A percentile compares a stretch with the other conserved stretches of the same genome.
phyloP scores from a whole-genome alignment of 805 yeast genomes.

The Blastobotrys attinorum region DNA sequence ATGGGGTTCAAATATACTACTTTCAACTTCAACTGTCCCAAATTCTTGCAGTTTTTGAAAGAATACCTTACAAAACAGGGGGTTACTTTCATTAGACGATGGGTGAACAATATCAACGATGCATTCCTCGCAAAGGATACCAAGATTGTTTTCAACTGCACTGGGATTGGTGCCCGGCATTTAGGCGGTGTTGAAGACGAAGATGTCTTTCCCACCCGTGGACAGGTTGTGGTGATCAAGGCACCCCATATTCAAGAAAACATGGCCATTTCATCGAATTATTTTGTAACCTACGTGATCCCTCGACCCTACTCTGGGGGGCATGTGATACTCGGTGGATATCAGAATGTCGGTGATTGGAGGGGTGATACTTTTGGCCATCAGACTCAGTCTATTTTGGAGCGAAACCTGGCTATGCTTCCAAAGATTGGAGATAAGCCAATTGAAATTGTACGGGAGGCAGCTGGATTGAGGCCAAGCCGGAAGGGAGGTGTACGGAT shows the following conservation, averaged over 20 bases:
- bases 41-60: conserved; percentile 43
- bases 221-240: conserved; percentile 66
- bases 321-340: conserved; percentile 71
- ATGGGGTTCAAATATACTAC: conserved; percentile 51
- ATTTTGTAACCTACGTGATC: conserved; percentile 58
- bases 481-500: conserved; percentile 70
- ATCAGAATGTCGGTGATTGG: conserved; percentile 56
- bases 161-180: conserved; percentile 61
- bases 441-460: conserved; percentile 52
- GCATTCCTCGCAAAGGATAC: conserved; percentile 34
- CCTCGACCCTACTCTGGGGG: conserved; percentile 63
- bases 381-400: conserved; percentile 54
- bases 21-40: conserved; percentile 70
- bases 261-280: conserved; percentile 45
- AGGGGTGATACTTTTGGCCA: conserved; percentile 47
- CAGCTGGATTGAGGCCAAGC: conserved; percentile 70
- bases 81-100: conserved; percentile 41
- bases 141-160: conserved; percentile 59
- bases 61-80: conserved; percentile 40
- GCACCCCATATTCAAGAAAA: conserved; percentile 51
- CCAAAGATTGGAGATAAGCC: conserved; percentile 35
- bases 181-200: conserved; percentile 61
- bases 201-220: conserved; percentile 63
- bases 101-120: conserved; percentile 47
- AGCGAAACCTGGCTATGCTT: conserved; percentile 45